These are phyloP conservation scores for Fusarium longipes DNA, from an alignment of 2,329 filamentous ascomycete species.

Conservation along the genomic window DNA sequence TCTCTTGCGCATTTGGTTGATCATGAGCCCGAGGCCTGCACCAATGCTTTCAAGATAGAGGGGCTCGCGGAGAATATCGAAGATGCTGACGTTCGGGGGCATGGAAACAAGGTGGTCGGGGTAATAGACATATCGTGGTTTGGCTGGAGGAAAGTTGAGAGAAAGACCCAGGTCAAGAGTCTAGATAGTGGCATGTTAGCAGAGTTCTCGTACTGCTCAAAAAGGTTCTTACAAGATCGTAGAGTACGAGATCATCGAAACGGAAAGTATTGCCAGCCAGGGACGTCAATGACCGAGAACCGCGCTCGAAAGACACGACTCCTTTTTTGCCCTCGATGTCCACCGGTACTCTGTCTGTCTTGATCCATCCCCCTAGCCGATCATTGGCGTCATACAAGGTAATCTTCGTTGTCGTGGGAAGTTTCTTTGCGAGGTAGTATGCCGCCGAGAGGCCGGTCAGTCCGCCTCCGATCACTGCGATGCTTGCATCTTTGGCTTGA, in stretches of 20 bases:
- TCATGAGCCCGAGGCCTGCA: constrained; percentile 44
- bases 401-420: constrained; percentile 73
- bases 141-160: constrained; percentile 62
- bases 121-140: constrained; percentile 83
- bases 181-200: constrained; percentile 45
- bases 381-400: constrained; percentile 81
- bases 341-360: constrained; percentile 71
- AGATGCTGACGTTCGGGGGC: constrained; percentile 47
- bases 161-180: constrained; percentile 52
- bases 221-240: constrained; percentile 71
- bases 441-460: constrained; percentile 84
- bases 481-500: constrained; percentile 45
- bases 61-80: constrained; percentile 47
- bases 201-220: background rate
- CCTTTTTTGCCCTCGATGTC: constrained; percentile 64
- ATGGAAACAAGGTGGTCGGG: constrained; percentile 72
- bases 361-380: constrained; percentile 85
- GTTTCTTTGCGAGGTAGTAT: constrained; percentile 77
- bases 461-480: constrained; percentile 82
- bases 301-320: constrained; percentile 80
- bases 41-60: constrained; percentile 50
- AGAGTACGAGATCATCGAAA: constrained; percentile 73
- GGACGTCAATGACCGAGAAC: constrained; percentile 80
- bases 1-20: constrained; percentile 39
- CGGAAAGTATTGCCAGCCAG: constrained; percentile 53